Evolutionary conservation across 495 filamentous ascomycete genomes (phyloP).

Genomic region (Cryomyces antarcticus): DNA sequence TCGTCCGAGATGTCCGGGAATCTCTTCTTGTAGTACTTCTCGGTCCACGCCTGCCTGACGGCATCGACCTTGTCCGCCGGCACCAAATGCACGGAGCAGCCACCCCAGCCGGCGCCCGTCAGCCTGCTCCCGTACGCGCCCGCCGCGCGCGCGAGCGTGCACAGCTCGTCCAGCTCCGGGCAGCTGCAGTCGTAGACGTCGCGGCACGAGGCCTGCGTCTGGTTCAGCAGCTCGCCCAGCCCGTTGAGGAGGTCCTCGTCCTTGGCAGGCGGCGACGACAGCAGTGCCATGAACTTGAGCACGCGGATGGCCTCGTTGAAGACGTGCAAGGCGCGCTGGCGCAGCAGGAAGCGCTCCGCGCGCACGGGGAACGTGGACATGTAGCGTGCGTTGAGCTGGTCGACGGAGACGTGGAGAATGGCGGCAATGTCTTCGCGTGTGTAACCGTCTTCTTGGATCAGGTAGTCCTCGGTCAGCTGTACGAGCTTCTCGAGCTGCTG

Average conservation of each 20-base stretch:
- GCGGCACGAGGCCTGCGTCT: conserved; percentile 69
- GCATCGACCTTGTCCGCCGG: conserved; percentile 67
- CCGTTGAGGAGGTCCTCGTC: conserved; percentile 38
- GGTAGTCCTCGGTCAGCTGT: conserved; percentile 35
- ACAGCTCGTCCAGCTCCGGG: conserved; percentile 73
- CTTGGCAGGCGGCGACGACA: conserved; percentile 23
- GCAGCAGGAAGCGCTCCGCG: conserved; percentile 71
- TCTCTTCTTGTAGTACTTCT: conserved; percentile 60
- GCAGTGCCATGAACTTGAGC: conserved; percentile 54
- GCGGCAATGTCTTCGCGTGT: conserved; percentile 70
- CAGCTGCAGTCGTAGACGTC: conserved; percentile 79
- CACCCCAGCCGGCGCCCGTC: conserved; percentile 94
- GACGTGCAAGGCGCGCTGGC: conserved; percentile 72
- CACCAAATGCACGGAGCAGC: conserved; percentile 84
- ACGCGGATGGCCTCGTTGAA: conserved; percentile 80
- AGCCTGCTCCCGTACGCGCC: conserved; percentile 72
- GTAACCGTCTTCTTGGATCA: conserved; percentile 64
- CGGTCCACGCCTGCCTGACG: conserved; percentile 55
- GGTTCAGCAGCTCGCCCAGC: conserved; percentile 73
- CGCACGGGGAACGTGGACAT: conserved; percentile 73
- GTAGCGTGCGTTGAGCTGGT: conserved; percentile 51
- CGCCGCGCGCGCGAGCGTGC: conserved; percentile 50
- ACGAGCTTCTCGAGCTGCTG: conserved; percentile 52
- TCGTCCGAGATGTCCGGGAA: conserved; percentile 50
- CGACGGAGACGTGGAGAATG: conserved; percentile 43